A percentile compares a stretch with the other conserved stretches of the same genome.
Evolutionary conservation across 2,329 filamentous ascomycete genomes (phyloP).

Genomic region (Sporothrix pseudoabietina): DNA sequence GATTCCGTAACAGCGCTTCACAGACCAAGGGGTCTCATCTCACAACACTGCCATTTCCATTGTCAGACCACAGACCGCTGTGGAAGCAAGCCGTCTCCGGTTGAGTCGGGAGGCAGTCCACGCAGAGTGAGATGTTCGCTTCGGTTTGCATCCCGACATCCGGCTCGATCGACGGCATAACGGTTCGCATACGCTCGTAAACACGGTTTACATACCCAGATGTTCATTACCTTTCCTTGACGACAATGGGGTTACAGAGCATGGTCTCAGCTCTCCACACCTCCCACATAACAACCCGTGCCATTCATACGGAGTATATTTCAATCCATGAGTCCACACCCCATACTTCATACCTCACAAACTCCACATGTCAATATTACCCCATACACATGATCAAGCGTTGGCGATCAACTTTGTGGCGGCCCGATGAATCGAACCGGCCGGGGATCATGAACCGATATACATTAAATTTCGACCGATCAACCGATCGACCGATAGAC

Average conservation of each 20-base stretch:
- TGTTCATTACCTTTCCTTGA: background rate
- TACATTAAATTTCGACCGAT: background rate
- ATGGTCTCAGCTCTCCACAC: background rate
- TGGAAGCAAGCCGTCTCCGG: background rate
- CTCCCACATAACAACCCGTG: background rate
- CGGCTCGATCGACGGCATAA: background rate
- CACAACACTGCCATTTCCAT: background rate
- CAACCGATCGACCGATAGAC: background rate
- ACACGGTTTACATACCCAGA: background rate
- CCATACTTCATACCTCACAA: background rate
- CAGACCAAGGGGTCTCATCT: background rate
- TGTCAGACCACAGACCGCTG: background rate
- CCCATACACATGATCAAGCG: background rate
- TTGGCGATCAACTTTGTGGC: background rate
- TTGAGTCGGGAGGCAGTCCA: background rate
- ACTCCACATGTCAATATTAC: slow-evolving; percentile 3
- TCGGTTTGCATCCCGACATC: background rate
- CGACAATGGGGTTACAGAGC: background rate
- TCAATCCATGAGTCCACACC: no score
- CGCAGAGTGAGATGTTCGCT: background rate
- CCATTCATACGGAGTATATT: no score
- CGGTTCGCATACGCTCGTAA: no score
- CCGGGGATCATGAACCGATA: background rate
- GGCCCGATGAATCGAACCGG: background rate
- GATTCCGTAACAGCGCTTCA: background rate